Conservation (phyloP, 176 grass and related monocot genomes). For the Musa acuminata region DNA sequence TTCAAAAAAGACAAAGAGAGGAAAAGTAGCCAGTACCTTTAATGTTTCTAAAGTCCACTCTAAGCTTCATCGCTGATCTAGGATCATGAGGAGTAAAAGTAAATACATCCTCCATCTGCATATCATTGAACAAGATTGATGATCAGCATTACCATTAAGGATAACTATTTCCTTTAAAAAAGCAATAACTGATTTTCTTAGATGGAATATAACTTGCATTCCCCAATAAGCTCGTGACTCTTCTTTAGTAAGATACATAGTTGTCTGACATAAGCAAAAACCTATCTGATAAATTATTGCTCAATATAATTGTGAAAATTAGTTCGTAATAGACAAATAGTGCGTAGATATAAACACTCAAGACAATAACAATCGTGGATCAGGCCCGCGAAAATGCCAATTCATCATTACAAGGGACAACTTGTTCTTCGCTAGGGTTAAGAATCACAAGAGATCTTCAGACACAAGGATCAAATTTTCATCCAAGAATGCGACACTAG, state of each 20-base stretch:
- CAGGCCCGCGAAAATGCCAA: not conserved
- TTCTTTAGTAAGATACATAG: not conserved
- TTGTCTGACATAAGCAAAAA: not conserved
- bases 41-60: slow-evolving; percentile 68
- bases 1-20: not conserved
- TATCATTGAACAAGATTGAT: slow-evolving; percentile 22
- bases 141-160: not conserved
- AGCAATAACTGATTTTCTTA: not conserved
- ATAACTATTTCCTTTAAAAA: not conserved
- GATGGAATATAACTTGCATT: not conserved
- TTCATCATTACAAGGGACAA: not conserved
- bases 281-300: not conserved
- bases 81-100: slow-evolving; percentile 68
- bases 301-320: not conserved
- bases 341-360: not conserved
- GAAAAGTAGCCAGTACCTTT: slow-evolving; percentile 45
- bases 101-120: slow-evolving; percentile 70
- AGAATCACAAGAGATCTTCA: not conserved
- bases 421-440: too few relatives aligned
- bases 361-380: not conserved
- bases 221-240: not conserved
- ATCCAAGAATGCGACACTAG: not conserved
- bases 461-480: not conserved
- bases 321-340: not conserved
- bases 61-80: slow-evolving; percentile 77